phyloP scores from a whole-genome alignment of 2,329 filamentous ascomycete species.

The Graphilbum fragrans region DNA sequence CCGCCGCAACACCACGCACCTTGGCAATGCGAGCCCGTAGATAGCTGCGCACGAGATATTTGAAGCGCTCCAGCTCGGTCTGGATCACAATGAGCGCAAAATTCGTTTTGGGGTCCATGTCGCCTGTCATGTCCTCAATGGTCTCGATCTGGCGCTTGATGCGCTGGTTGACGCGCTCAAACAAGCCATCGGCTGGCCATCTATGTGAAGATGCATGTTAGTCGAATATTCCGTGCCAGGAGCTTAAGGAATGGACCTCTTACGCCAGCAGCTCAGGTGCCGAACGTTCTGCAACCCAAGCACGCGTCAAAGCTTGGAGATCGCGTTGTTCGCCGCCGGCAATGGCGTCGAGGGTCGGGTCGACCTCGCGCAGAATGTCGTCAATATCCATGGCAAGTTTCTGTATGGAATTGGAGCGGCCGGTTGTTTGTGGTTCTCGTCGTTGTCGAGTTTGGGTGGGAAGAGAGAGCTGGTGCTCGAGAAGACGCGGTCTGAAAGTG shows the following conservation, averaged over 20 bases:
- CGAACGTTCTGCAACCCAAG: conserved; percentile 86
- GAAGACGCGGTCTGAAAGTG: neutral
- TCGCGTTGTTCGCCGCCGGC: conserved; percentile 52
- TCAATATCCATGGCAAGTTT: conserved; percentile 79
- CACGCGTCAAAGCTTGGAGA: conserved; percentile 77
- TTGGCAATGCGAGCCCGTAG: conserved; percentile 80
- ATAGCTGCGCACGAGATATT: conserved; percentile 77
- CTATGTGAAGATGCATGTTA: conserved; percentile 22
- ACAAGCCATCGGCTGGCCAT: conserved; percentile 58
- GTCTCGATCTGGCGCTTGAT: conserved; percentile 25
- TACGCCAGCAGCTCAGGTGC: conserved; percentile 82
- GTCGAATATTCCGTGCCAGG: neutral
- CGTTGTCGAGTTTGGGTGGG: neutral
- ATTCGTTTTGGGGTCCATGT: conserved; percentile 82
- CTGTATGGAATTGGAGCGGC: too few relatives aligned
- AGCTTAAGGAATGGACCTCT: conserved; percentile 18
- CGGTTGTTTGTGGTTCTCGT: neutral
- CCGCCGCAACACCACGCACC: too few relatives aligned
- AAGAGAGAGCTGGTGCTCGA: too few relatives aligned
- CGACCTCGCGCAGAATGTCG: conserved; percentile 65
- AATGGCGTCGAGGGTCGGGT: conserved; percentile 41
- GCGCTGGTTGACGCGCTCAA: conserved; percentile 68
- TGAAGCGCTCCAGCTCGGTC: conserved; percentile 89
- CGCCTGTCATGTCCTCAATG: conserved; percentile 52
- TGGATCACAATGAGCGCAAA: conserved; percentile 91